These are phyloP conservation scores for Camelina laxa DNA, from an alignment of 345 rosid genomes.

Conservation along the genomic window DNA sequence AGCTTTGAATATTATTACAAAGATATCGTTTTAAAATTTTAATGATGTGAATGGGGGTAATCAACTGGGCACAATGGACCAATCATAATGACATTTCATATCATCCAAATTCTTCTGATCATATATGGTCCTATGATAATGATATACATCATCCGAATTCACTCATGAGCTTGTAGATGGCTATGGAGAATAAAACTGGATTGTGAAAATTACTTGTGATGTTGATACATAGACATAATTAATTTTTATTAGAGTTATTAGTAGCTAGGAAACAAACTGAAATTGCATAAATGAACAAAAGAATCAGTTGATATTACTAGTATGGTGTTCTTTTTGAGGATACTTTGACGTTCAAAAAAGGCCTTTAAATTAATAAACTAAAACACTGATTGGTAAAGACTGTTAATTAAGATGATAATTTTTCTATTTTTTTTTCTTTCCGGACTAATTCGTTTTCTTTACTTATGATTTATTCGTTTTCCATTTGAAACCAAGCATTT, in stretches of 20 bases:
- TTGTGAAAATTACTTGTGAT: conserved; percentile 28
- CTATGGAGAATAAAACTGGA: conserved; percentile 19
- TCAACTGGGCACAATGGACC: conserved; percentile 39
- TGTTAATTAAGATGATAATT: no score
- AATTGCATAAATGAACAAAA: neutral
- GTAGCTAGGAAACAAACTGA: neutral
- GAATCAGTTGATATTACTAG: no score
- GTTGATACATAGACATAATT: neutral
- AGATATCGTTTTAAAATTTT: conserved; percentile 29
- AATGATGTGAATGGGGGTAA: conserved; percentile 34
- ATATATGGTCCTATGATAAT: conserved; percentile 35
- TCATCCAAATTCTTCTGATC: conserved; percentile 30
- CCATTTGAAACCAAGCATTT: no score
- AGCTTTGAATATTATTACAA: conserved; percentile 28
- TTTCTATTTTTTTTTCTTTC: no score
- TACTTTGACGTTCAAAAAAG: no score
- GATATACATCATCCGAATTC: neutral
- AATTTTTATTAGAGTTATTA: neutral
- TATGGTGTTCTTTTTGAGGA: neutral
- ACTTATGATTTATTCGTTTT: no score
- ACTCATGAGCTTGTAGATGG: conserved; percentile 30
- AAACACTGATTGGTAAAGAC: no score
- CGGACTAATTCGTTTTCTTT: no score
- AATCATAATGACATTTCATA: conserved; percentile 6
- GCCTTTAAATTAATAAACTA: no score